Percentiles rank a stretch among this genome's conserved stretches.
These are phyloP conservation scores for Lantana camara DNA, from an alignment of 257 asterid genomes.

Conservation along the genomic window DNA sequence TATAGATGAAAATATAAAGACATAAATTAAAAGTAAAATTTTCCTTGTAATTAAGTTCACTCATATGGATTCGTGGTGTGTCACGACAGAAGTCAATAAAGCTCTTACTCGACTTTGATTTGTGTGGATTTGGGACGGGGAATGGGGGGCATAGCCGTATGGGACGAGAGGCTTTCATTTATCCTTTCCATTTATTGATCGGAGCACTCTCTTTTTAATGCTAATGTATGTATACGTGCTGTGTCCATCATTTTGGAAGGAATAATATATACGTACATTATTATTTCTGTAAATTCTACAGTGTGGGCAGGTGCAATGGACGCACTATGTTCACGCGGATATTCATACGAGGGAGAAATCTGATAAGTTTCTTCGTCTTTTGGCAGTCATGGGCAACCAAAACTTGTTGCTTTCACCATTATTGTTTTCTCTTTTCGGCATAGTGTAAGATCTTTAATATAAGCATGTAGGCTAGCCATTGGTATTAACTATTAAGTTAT, in stretches of 20 bases:
- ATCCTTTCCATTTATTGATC: constrained; percentile 39
- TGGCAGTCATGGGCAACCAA: constrained; percentile 49
- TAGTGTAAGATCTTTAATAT: constrained; percentile 25
- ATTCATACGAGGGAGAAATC: background rate
- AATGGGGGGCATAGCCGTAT: constrained; percentile 35
- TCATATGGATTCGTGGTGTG: too few species aligned
- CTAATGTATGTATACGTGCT: background rate
- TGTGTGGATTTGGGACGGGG: constrained; percentile 29
- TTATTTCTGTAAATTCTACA: constrained; percentile 1
- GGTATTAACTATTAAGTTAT: constrained; percentile 23
- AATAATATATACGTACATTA: background rate
- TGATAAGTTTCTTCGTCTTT: background rate
- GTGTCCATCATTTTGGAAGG: constrained; percentile 6
- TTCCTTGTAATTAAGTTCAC: too few species aligned
- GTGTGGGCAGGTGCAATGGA: constrained; percentile 19
- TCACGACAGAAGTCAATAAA: background rate
- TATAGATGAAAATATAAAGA: too few species aligned
- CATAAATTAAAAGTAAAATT: too few species aligned
- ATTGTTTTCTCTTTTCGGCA: constrained; percentile 17
- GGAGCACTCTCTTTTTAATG: constrained; percentile 30
- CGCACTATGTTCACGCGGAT: constrained; percentile 14
- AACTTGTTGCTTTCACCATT: constrained; percentile 49
- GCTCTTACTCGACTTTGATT: constrained; percentile 33
- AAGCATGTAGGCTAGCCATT: constrained; percentile 28
- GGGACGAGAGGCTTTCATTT: constrained; percentile 38